Conservation (phyloP, 345 rosid species). For the Aquilaria malaccensis region DNA sequence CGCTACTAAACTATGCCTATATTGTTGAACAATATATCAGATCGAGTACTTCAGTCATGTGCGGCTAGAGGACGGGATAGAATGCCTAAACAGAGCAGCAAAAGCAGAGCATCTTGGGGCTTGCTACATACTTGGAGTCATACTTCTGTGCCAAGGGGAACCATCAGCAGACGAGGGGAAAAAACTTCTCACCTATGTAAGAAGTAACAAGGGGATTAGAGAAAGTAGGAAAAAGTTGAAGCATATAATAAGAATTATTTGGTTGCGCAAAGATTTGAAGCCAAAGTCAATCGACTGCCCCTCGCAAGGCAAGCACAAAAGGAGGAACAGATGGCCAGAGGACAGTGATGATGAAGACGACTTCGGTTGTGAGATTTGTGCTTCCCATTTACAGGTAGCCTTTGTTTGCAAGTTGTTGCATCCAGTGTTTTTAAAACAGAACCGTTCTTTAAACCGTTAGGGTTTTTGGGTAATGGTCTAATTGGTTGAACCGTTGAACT, state of each 20-base stretch:
- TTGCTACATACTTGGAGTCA: constrained; percentile 10
- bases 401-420: constrained; percentile 4
- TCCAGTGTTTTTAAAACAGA: too few species aligned
- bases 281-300: background rate
- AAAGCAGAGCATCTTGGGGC: constrained; percentile 11
- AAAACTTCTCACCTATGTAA: background rate
- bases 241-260: background rate
- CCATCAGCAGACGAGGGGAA: constrained; percentile 2
- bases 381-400: constrained; percentile 5
- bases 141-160: background rate
- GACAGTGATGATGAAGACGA: constrained; percentile 1
- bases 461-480: too few species aligned
- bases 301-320: background rate
- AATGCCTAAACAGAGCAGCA: constrained; percentile 6
- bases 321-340: constrained; percentile 8
- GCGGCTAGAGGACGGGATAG: constrained; percentile 1
- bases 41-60: constrained; percentile 6
- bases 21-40: background rate
- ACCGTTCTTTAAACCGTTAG: too few species aligned
- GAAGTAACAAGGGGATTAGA: background rate
- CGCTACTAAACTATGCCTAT: too few species aligned
- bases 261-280: constrained; percentile 7
- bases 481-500: too few species aligned
- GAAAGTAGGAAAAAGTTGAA: constrained; percentile 5
- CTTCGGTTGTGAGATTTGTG: constrained; percentile 9